Conservation (phyloP, 192 early-diverging fungal species). For the Jimgerdemannia lactiflua region DNA sequence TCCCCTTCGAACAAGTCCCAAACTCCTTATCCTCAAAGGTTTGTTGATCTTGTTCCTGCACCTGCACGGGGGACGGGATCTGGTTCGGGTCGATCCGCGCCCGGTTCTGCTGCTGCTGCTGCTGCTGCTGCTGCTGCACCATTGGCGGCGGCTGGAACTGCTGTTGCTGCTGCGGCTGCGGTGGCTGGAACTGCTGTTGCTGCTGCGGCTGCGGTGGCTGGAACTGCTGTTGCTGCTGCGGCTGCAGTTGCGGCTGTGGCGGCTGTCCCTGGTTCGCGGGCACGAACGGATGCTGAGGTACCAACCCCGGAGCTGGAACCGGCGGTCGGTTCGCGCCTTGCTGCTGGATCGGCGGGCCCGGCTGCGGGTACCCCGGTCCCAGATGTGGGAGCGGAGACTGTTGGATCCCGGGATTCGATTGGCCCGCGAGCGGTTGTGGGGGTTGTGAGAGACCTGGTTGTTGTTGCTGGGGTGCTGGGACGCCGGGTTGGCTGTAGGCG, state of each 20-base stretch:
- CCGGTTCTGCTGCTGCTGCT: conserved; percentile 36
- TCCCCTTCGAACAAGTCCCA: conserved; percentile 64
- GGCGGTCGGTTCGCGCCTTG: not conserved
- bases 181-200: conserved; percentile 27
- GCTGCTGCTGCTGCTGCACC: conserved; percentile 27
- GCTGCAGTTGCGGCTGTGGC: no score
- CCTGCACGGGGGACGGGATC: conserved; percentile 85
- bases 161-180: conserved; percentile 23
- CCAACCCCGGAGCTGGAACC: not conserved
- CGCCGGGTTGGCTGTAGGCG: not conserved
- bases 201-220: conserved; percentile 9
- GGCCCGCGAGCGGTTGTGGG: not conserved
- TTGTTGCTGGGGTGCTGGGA: not conserved
- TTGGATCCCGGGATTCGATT: not conserved
- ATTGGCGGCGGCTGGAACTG: conserved; percentile 27
- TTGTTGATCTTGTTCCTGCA: conserved; percentile 81
- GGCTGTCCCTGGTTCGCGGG: no score
- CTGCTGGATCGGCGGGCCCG: not conserved
- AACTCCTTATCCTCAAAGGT: conserved; percentile 64
- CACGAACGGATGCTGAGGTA: no score
- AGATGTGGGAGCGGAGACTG: not conserved
- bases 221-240: conserved; percentile 2
- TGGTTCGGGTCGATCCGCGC: conserved; percentile 91
- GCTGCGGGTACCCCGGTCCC: not conserved
- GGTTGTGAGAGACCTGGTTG: not conserved